Evolutionary conservation across 2,329 filamentous ascomycete species (phyloP).

Genomic region (Colletotrichum neosansevieriae): DNA sequence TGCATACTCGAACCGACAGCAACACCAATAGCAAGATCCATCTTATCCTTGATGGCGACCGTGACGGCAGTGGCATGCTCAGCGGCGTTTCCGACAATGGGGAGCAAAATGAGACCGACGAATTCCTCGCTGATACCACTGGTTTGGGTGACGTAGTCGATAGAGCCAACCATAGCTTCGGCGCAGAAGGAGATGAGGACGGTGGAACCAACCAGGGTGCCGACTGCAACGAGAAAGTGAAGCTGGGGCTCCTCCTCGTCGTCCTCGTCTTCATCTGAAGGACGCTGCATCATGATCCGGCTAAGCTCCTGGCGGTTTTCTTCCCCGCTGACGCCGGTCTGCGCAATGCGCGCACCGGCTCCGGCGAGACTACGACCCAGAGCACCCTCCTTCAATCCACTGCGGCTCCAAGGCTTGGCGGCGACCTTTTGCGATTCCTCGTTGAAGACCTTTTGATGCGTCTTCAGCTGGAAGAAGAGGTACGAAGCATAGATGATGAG

Average conservation of each 20-base stretch:
- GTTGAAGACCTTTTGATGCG: conserved; percentile 84
- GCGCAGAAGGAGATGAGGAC: conserved; percentile 85
- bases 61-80: conserved; percentile 86
- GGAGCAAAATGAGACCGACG: conserved; percentile 82
- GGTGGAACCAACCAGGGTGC: conserved; percentile 78
- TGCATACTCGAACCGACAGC: conserved; percentile 85
- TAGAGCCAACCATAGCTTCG: conserved; percentile 82
- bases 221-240: conserved; percentile 77
- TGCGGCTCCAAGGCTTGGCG: conserved; percentile 61
- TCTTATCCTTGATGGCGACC: conserved; percentile 86
- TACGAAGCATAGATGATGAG: conserved; percentile 87
- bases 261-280: conserved; percentile 71
- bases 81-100: conserved; percentile 86
- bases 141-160: conserved; percentile 72
- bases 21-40: conserved; percentile 85
- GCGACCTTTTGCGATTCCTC: conserved; percentile 82
- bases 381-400: conserved; percentile 48
- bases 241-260: conserved; percentile 82
- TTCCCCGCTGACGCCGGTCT: conserved; percentile 50
- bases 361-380: conserved; percentile 55
- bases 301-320: conserved; percentile 57
- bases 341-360: conserved; percentile 54
- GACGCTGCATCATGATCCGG: conserved; percentile 57
- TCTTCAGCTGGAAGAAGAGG: conserved; percentile 91
- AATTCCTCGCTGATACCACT: conserved; percentile 78